Percentiles rank a stretch among this genome's conserved stretches.
phyloP scores from a whole-genome alignment of 225 moss, liverwort and hornwort genomes.

The Bryum argenteum region DNA sequence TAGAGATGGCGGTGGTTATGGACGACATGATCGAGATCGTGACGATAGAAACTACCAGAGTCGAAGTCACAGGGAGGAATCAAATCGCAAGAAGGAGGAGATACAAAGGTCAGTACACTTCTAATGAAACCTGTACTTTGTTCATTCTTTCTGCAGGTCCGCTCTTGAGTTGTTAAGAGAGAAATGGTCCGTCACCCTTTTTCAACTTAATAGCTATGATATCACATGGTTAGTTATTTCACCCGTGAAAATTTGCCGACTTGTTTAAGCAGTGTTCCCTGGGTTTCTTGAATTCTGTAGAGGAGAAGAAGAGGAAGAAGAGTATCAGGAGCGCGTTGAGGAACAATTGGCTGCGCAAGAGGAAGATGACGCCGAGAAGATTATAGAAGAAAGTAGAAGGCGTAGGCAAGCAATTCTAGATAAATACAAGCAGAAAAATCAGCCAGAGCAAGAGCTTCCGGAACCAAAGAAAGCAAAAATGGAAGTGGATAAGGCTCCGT shows the following conservation, averaged over 20 bases:
- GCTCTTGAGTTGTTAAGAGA: background rate
- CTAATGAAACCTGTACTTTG: background rate
- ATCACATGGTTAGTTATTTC: too few relatives aligned
- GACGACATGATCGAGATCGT: conserved; percentile 49
- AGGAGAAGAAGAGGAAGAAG: conserved; percentile 90
- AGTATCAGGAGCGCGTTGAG: conserved; percentile 95
- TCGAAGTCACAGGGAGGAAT: conserved; percentile 50
- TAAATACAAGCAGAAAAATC: conserved; percentile 74
- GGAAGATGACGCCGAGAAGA: conserved; percentile 89
- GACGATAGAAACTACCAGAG: conserved; percentile 47
- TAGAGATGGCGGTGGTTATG: conserved; percentile 54
- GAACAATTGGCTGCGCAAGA: conserved; percentile 96
- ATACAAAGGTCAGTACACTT: conserved; percentile 55
- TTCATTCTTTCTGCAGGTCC: background rate
- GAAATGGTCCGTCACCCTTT: too few relatives aligned
- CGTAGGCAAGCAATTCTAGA: conserved; percentile 97
- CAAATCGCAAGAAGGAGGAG: conserved; percentile 50
- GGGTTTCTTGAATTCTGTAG: conserved; percentile 37
- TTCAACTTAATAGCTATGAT: too few relatives aligned
- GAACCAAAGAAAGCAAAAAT: conserved; percentile 44
- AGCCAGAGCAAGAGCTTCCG: conserved; percentile 49
- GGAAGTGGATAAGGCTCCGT: conserved; percentile 36
- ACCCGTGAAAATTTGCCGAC: too few relatives aligned
- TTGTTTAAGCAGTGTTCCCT: too few relatives aligned
- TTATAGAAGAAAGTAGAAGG: conserved; percentile 89